Percentiles rank a stretch among this genome's conserved stretches.
Evolutionary conservation across 768 basidiomycete genomes (phyloP).

Genomic region (Boletus pseudopeckii): DNA sequence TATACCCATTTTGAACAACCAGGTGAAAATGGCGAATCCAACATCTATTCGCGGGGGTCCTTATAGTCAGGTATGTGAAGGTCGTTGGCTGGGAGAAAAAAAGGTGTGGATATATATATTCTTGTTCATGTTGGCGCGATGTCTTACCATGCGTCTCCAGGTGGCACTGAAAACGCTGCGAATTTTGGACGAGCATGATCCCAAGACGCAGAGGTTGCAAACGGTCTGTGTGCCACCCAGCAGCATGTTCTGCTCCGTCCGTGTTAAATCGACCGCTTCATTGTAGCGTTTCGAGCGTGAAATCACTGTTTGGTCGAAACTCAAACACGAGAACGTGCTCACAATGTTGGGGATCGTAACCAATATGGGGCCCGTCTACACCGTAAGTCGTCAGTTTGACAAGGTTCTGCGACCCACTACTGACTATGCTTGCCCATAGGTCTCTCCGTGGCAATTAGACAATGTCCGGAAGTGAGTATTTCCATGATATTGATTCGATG

Average conservation of each 20-base stretch:
- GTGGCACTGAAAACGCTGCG: constrained; percentile 58
- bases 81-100: constrained; percentile 52
- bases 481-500: background rate
- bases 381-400: constrained; percentile 29
- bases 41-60: constrained; percentile 48
- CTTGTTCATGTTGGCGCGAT: background rate
- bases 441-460: constrained; percentile 61
- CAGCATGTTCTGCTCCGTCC: background rate
- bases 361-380: constrained; percentile 50
- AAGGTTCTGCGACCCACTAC: background rate
- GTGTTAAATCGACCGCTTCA: background rate
- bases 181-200: constrained; percentile 42
- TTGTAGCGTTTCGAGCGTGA: constrained; percentile 55
- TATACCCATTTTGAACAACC: constrained; percentile 51
- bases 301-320: constrained; percentile 50
- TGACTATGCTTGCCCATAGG: constrained; percentile 32
- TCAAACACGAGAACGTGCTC: constrained; percentile 44
- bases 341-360: constrained; percentile 57
- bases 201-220: constrained; percentile 41
- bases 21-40: constrained; percentile 38
- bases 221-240: constrained; percentile 10
- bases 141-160: constrained; percentile 25
- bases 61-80: constrained; percentile 54
- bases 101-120: constrained; percentile 35
- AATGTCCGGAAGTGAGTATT: constrained; percentile 48